Percentiles rank a stretch among this genome's conserved stretches.
Evolutionary conservation across 768 basidiomycete genomes (phyloP).

Genomic region (Phylloporus sp.): DNA sequence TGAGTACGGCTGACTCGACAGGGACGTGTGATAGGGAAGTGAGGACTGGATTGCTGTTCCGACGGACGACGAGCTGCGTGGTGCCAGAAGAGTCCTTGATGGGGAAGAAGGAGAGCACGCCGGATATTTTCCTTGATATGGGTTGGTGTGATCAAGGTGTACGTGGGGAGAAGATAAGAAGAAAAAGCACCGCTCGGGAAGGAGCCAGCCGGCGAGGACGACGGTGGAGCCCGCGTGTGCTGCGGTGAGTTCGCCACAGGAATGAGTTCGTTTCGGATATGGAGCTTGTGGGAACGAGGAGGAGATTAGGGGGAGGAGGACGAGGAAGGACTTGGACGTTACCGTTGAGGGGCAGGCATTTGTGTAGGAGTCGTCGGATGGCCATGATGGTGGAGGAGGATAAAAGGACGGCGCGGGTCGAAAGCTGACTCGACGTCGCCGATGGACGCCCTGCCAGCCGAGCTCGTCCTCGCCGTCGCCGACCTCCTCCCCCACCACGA

Average conservation of each 20-base stretch:
- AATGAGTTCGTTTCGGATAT: slow-evolving; percentile 57
- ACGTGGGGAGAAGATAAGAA: slow-evolving; percentile 24
- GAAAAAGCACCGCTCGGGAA: slow-evolving; percentile 71
- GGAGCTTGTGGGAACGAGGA: slow-evolving; percentile 40
- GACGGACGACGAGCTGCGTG: slow-evolving; percentile 71
- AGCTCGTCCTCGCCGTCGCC: slow-evolving; percentile 56
- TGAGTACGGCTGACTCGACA: slow-evolving; percentile 70
- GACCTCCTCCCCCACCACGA: slow-evolving; percentile 28
- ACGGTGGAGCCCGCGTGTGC: slow-evolving; percentile 53
- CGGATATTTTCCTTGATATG: slow-evolving; percentile 56
- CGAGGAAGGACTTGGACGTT: slow-evolving; percentile 5
- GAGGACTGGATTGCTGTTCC: slow-evolving; percentile 33
- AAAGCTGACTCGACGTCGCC: too few species aligned
- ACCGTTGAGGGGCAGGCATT: background rate
- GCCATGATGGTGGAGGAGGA: too few species aligned
- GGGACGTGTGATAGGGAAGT: slow-evolving; percentile 56
- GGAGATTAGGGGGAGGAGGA: background rate
- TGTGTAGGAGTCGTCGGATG: too few species aligned
- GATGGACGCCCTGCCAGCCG: slow-evolving; percentile 51
- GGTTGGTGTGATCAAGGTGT: slow-evolving; percentile 31
- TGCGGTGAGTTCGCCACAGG: slow-evolving; percentile 52
- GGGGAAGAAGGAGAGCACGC: slow-evolving; percentile 76
- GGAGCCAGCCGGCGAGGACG: slow-evolving; percentile 77
- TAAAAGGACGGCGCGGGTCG: background rate
- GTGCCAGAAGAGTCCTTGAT: slow-evolving; percentile 75